These are phyloP conservation scores for Neofusicoccum parvum DNA, from an alignment of 2,329 filamentous ascomycete genomes.

Conservation along the genomic window DNA sequence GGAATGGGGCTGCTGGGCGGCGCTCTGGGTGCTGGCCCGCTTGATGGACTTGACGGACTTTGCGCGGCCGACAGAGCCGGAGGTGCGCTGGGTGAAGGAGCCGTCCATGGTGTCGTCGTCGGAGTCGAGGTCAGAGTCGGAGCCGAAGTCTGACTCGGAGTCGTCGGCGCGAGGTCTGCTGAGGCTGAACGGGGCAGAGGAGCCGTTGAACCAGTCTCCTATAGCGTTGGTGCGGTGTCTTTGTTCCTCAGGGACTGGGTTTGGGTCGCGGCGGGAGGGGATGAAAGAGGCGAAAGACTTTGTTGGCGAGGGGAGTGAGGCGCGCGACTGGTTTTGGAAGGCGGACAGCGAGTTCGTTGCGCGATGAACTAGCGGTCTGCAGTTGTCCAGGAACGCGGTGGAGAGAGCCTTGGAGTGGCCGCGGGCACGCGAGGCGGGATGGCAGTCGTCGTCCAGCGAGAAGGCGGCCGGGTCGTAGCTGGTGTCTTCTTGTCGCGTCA, in stretches of 20 bases:
- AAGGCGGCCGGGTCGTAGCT: conserved; percentile 24
- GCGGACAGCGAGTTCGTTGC: conserved; percentile 33
- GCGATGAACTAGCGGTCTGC: conserved; percentile 36
- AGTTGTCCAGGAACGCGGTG: conserved; percentile 41
- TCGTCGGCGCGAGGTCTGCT: conserved; percentile 34
- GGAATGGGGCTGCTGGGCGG: conserved; percentile 26
- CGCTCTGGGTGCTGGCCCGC: background rate
- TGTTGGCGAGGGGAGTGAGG: conserved; percentile 39
- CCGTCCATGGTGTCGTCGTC: conserved; percentile 23
- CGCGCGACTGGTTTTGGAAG: conserved; percentile 41
- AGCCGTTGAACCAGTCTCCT: conserved; percentile 57
- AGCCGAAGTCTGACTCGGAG: conserved; percentile 28
- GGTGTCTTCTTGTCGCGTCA: conserved; percentile 4
- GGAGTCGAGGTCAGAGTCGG: conserved; percentile 32
- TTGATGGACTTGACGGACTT: conserved; percentile 1
- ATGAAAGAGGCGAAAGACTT: conserved; percentile 45
- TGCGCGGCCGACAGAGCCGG: background rate
- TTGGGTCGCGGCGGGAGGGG: conserved; percentile 30
- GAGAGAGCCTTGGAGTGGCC: conserved; percentile 39
- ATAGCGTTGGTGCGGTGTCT: conserved; percentile 27
- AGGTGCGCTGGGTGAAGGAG: background rate
- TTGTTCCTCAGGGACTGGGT: background rate
- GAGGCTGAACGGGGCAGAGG: conserved; percentile 53
- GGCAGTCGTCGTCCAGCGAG: conserved; percentile 27
- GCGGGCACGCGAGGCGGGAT: conserved; percentile 35